Percentiles rank a stretch among this genome's conserved stretches.
These are phyloP conservation scores for Eremothecium coryli DNA, from an alignment of 1,139 yeast species.

Conservation along the genomic window DNA sequence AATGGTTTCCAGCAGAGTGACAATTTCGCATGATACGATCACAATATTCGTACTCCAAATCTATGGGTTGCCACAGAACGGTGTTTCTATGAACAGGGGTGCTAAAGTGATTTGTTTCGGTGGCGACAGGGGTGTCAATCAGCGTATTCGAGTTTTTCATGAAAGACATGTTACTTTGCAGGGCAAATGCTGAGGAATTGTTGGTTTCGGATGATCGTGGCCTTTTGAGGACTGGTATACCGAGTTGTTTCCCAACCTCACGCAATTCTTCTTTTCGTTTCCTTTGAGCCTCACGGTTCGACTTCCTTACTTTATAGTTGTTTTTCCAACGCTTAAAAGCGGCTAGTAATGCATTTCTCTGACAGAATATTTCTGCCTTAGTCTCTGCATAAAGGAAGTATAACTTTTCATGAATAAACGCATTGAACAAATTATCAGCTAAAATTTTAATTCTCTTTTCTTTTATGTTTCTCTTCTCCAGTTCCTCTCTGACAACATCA, in stretches of 20 bases:
- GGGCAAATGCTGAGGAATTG: slow-evolving; percentile 5
- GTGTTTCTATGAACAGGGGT: slow-evolving; percentile 18
- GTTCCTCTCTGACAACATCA: slow-evolving; percentile 6
- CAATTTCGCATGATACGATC: slow-evolving; percentile 11
- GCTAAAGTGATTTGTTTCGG: slow-evolving; percentile 26
- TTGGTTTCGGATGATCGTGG: slow-evolving; percentile 13
- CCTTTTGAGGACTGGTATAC: slow-evolving; percentile 29
- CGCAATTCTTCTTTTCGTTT: slow-evolving; percentile 40
- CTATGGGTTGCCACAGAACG: slow-evolving; percentile 23
- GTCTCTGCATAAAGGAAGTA: slow-evolving; percentile 37
- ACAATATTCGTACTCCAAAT: slow-evolving; percentile 17
- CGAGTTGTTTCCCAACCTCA: slow-evolving; percentile 30
- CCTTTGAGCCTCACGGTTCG: slow-evolving; percentile 32
- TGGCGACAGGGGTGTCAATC: slow-evolving; percentile 20
- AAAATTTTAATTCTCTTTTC: slow-evolving; percentile 33
- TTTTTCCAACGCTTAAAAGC: slow-evolving; percentile 28
- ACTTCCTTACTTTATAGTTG: slow-evolving; percentile 25
- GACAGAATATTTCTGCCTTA: slow-evolving; percentile 34
- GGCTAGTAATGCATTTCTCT: slow-evolving; percentile 26
- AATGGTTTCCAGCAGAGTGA: neutral
- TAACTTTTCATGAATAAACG: slow-evolving; percentile 51
- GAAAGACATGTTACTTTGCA: slow-evolving; percentile 12
- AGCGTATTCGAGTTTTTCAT: slow-evolving; percentile 3
- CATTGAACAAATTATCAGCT: slow-evolving; percentile 43
- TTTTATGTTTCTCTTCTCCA: slow-evolving; percentile 30